Conservation (phyloP, 202 grass and related monocot species). For the Panicum virgatum region DNA sequence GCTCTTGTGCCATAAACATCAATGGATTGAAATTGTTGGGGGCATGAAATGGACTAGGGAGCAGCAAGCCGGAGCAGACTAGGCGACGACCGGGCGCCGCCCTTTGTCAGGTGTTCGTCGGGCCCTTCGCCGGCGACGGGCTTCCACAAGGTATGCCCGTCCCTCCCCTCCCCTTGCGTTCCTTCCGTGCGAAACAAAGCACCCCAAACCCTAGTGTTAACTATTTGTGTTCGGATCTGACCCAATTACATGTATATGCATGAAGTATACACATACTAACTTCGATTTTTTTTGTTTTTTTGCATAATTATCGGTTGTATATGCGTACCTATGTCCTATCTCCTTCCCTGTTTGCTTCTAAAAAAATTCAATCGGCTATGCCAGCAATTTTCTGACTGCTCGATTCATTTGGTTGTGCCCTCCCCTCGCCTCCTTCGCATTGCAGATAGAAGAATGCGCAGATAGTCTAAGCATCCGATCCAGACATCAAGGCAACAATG, state of each 20-base stretch:
- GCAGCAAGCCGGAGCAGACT: background rate
- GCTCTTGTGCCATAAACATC: background rate
- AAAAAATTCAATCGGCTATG: background rate
- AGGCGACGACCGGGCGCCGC: background rate
- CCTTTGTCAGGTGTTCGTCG: background rate
- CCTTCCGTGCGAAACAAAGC: background rate
- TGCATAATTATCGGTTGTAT: background rate
- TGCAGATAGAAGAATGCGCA: background rate
- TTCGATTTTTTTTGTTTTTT: background rate
- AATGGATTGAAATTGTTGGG: background rate
- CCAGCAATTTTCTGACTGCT: background rate
- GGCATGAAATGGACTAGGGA: background rate
- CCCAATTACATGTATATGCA: background rate
- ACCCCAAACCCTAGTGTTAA: background rate
- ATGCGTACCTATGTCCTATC: no score
- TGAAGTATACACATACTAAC: background rate
- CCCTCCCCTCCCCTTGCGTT: no score
- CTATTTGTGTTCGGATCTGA: background rate
- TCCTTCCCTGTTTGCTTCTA: background rate
- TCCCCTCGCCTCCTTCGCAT: background rate
- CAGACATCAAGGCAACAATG: background rate
- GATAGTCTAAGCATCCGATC: background rate
- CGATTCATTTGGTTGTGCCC: background rate
- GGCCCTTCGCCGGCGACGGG: background rate
- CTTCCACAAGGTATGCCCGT: background rate